Evolutionary conservation across 768 basidiomycete genomes (phyloP).

Genomic region (Amanita inopinata): DNA sequence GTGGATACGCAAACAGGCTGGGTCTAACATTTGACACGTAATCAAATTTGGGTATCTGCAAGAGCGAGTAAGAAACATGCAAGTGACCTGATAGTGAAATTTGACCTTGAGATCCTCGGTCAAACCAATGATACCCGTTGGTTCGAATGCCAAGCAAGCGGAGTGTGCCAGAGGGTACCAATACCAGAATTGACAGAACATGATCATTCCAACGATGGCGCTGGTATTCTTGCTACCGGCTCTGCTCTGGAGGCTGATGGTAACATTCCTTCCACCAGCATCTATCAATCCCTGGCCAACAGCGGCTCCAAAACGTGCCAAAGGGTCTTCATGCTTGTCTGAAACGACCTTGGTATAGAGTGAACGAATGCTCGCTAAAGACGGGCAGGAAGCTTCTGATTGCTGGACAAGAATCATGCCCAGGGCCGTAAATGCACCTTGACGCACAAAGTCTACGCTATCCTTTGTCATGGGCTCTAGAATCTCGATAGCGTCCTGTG

Average conservation of each 20-base stretch:
- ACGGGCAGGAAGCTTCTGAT: constrained; percentile 82
- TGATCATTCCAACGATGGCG: constrained; percentile 94
- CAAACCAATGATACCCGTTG: constrained; percentile 90
- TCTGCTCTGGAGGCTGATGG: constrained; percentile 87
- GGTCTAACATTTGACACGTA: constrained; percentile 85
- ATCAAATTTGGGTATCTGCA: constrained; percentile 89
- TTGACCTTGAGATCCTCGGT: constrained; percentile 78
- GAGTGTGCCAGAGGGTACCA: constrained; percentile 98
- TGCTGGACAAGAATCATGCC: constrained; percentile 98
- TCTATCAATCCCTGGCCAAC: constrained; percentile 96
- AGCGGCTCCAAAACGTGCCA: constrained; percentile 96
- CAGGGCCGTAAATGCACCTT: constrained; percentile 91
- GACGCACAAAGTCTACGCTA: constrained; percentile 95
- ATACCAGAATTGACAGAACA: constrained; percentile 99
- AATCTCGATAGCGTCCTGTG: constrained; percentile 89
- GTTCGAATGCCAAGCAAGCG: constrained; percentile 85
- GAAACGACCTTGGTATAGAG: constrained; percentile 82
- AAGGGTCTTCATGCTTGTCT: constrained; percentile 98
- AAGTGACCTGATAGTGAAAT: too few relatives aligned
- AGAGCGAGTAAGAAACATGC: too few relatives aligned
- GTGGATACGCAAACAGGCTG: constrained; percentile 88
- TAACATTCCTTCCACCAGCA: constrained; percentile 93
- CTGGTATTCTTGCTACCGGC: constrained; percentile 89
- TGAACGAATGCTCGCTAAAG: constrained; percentile 70
- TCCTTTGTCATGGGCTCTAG: constrained; percentile 98